These are phyloP conservation scores for Salix koriyanagi DNA, from an alignment of 345 rosid species.

Conservation along the genomic window DNA sequence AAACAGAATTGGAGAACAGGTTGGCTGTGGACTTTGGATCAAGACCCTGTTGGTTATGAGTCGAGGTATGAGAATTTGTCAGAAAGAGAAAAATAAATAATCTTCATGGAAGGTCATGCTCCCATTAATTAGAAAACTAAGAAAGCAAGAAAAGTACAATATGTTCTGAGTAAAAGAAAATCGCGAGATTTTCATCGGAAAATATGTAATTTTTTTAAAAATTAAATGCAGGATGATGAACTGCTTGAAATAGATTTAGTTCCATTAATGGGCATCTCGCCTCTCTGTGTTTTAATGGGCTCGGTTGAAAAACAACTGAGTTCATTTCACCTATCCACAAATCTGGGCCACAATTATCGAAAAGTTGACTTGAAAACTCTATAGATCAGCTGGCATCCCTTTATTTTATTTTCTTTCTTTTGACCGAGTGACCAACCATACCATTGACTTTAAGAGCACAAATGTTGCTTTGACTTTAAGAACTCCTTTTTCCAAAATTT, in stretches of 20 bases:
- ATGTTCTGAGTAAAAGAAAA: background rate
- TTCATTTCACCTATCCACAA: background rate
- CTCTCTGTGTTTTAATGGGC: background rate
- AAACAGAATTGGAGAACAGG: constrained; percentile 58
- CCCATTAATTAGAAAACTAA: background rate
- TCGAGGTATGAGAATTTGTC: background rate
- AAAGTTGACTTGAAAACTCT: background rate
- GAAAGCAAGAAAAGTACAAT: background rate
- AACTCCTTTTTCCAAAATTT: background rate
- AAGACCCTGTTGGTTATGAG: constrained; percentile 53
- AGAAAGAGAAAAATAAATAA: background rate
- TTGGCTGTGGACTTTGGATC: constrained; percentile 80
- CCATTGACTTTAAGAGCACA: no score
- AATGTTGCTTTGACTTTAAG: no score
- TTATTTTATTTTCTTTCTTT: no score
- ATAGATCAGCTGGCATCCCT: no score
- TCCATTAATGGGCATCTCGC: background rate
- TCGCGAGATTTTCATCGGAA: background rate
- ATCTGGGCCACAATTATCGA: background rate
- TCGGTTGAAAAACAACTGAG: background rate
- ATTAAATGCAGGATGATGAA: background rate
- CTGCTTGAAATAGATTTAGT: background rate
- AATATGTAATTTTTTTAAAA: background rate
- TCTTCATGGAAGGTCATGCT: background rate
- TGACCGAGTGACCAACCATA: no score